A percentile compares a stretch with the other conserved stretches of the same genome.
phyloP scores from a whole-genome alignment of 2,329 filamentous ascomycete genomes.

The Volutella citrinella region DNA sequence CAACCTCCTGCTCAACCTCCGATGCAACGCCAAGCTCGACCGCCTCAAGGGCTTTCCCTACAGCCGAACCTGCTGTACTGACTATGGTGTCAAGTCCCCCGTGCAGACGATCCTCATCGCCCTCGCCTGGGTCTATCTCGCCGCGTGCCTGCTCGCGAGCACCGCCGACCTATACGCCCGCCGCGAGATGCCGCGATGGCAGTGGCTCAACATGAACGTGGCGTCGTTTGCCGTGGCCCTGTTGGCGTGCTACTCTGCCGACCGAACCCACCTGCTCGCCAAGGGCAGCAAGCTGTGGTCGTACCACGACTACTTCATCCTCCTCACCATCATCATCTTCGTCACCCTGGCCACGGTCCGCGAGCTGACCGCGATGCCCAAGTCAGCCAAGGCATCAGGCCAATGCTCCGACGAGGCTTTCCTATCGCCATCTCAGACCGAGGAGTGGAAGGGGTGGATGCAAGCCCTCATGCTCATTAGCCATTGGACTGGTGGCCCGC shows the following conservation, averaged over 20 bases:
- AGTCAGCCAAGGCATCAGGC: slow-evolving; percentile 8
- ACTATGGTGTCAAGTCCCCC: slow-evolving; percentile 33
- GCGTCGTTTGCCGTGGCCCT: slow-evolving; percentile 22
- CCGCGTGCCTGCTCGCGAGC: slow-evolving; percentile 14
- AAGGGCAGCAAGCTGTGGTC: slow-evolving; percentile 24
- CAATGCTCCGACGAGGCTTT: slow-evolving; percentile 5
- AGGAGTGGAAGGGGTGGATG: slow-evolving; percentile 68
- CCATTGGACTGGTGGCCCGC: slow-evolving; percentile 49
- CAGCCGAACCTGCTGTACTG: slow-evolving; percentile 51
- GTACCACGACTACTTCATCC: slow-evolving; percentile 17
- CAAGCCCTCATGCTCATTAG: slow-evolving; percentile 52
- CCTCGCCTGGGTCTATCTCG: slow-evolving; percentile 15
- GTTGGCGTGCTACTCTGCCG: slow-evolving; percentile 26
- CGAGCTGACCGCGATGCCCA: slow-evolving; percentile 12
- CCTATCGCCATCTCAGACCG: slow-evolving; percentile 48
- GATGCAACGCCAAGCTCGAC: slow-evolving; percentile 45
- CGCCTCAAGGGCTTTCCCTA: slow-evolving; percentile 38
- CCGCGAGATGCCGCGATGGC: slow-evolving; percentile 6
- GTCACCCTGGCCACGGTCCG: slow-evolving; percentile 18
- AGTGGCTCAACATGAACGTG: slow-evolving; percentile 18
- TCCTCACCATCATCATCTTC: slow-evolving; percentile 15
- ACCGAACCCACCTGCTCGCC: slow-evolving; percentile 27
- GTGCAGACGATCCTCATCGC: slow-evolving; percentile 21
- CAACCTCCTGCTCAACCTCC: slow-evolving; percentile 49
- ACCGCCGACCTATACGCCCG: slow-evolving; percentile 9